Evolutionary conservation across 345 rosid genomes (phyloP).

Genomic region (Xanthoceras sorbifolium): DNA sequence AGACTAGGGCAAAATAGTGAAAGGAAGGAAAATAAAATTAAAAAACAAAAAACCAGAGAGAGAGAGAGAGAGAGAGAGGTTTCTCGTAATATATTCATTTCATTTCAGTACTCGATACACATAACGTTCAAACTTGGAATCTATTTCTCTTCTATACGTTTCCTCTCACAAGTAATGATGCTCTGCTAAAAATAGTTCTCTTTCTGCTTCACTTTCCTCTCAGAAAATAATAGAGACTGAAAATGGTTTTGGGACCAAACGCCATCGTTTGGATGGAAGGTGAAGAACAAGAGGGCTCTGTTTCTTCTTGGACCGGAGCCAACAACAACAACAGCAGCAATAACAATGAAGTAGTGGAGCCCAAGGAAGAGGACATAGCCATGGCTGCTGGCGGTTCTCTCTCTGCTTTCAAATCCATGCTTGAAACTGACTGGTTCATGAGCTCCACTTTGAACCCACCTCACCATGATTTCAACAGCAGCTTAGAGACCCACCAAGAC

Average conservation of each 20-base stretch:
- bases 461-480: constrained; percentile 44
- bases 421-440: constrained; percentile 63
- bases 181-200: neutral
- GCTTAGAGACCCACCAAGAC: constrained; percentile 43
- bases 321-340: constrained; percentile 21
- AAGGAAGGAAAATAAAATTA: no score
- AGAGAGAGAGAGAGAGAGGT: neutral
- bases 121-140: constrained; percentile 25
- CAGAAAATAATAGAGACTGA: neutral
- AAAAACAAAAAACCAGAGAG: neutral
- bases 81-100: neutral
- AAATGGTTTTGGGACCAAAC: constrained; percentile 65
- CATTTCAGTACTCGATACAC: neutral
- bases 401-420: constrained; percentile 64
- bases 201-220: neutral
- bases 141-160: constrained; percentile 12
- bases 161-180: constrained; percentile 15
- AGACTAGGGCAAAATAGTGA: neutral
- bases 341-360: constrained; percentile 15
- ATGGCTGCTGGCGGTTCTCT: constrained; percentile 35
- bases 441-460: constrained; percentile 28
- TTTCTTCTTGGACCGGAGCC: constrained; percentile 65
- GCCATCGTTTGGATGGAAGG: constrained; percentile 65
- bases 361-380: constrained; percentile 32
- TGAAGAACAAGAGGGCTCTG: constrained; percentile 40